Conservation (phyloP, 1,139 yeast species). For the Suhomyces taliae region DNA sequence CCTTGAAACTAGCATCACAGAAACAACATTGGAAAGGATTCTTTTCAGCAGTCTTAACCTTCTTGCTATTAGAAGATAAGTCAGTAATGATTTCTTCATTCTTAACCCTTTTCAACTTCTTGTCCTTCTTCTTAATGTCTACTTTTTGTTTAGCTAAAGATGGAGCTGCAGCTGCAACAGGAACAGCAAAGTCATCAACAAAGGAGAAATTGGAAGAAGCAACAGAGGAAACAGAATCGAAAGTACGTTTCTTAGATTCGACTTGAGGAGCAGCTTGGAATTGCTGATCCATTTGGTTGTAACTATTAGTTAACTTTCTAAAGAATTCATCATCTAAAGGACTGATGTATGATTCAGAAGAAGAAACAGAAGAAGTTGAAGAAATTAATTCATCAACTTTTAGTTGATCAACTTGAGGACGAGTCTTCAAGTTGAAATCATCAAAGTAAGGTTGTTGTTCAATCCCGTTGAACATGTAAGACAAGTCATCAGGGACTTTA, state of each 20-base stretch:
- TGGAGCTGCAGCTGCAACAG: slow-evolving; percentile 1
- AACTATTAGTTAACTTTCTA: slow-evolving; percentile 14
- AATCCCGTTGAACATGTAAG: slow-evolving; percentile 12
- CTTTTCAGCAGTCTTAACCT: neutral
- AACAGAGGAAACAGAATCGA: slow-evolving; percentile 10
- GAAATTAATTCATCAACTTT: slow-evolving; percentile 10
- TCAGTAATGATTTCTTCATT: neutral
- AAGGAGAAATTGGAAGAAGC: slow-evolving; percentile 1
- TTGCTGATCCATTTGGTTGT: slow-evolving; percentile 2
- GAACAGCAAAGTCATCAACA: slow-evolving; percentile 2
- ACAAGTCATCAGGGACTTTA: slow-evolving; percentile 3
- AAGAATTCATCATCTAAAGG: slow-evolving; percentile 22
- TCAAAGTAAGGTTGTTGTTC: slow-evolving; percentile 17
- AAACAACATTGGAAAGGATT: slow-evolving; percentile 36
- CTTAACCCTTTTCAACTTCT: slow-evolving; percentile 2
- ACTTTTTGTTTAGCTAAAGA: neutral
- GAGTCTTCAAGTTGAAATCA: slow-evolving; percentile 12
- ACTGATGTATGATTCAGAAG: slow-evolving; percentile 15
- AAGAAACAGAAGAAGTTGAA: slow-evolving; percentile 13
- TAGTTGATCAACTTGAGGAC: slow-evolving; percentile 1
- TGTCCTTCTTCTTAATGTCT: slow-evolving; percentile 5
- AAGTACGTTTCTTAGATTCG: slow-evolving; percentile 12
- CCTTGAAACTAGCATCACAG: slow-evolving; percentile 51
- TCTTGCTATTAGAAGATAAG: neutral
- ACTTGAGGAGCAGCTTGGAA: slow-evolving; percentile 1